Percentiles rank a stretch among this genome's conserved stretches.
phyloP scores from a whole-genome alignment of 1,139 yeast genomes.

The Yamadazyma oceani region DNA sequence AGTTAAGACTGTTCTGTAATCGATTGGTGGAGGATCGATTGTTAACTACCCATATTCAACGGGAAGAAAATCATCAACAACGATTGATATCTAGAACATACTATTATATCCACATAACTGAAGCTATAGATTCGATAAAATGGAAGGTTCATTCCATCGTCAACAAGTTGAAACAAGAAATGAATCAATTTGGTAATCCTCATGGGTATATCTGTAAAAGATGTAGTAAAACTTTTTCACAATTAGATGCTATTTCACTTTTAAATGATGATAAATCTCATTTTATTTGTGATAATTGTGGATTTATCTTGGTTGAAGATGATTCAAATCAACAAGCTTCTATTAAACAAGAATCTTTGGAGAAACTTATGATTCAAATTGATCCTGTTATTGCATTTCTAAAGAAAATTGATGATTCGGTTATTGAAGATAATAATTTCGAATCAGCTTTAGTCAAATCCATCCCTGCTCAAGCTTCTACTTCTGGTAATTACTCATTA shows the following conservation, averaged over 20 bases:
- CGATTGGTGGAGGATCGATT: conserved; percentile 81
- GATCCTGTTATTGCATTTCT: conserved; percentile 84
- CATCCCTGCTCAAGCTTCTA: conserved; percentile 78
- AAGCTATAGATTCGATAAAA: conserved; percentile 91
- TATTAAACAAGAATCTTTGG: conserved; percentile 78
- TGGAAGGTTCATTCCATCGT: conserved; percentile 95
- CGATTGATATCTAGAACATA: conserved; percentile 74
- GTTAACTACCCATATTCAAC: conserved; percentile 65
- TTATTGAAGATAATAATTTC: conserved; percentile 84
- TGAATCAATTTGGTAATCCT: conserved; percentile 80
- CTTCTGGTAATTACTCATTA: conserved; percentile 61
- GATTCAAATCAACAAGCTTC: conserved; percentile 83
- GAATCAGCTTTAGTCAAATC: conserved; percentile 77
- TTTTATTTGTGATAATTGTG: conserved; percentile 85
- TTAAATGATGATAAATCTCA: conserved; percentile 77
- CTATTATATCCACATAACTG: conserved; percentile 85
- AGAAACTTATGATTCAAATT: conserved; percentile 82
- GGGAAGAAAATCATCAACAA: conserved; percentile 76
- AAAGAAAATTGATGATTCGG: conserved; percentile 81
- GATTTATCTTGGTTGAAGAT: conserved; percentile 75
- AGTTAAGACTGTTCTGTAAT: conserved; percentile 79
- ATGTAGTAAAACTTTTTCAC: conserved; percentile 78
- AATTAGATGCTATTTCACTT: conserved; percentile 83
- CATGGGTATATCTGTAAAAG: conserved; percentile 92
- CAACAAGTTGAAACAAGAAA: conserved; percentile 72